Base-by-base conservation (phyloP, 2,329 filamentous ascomycete genomes). In the Cladophialophora yegresii region DNA sequence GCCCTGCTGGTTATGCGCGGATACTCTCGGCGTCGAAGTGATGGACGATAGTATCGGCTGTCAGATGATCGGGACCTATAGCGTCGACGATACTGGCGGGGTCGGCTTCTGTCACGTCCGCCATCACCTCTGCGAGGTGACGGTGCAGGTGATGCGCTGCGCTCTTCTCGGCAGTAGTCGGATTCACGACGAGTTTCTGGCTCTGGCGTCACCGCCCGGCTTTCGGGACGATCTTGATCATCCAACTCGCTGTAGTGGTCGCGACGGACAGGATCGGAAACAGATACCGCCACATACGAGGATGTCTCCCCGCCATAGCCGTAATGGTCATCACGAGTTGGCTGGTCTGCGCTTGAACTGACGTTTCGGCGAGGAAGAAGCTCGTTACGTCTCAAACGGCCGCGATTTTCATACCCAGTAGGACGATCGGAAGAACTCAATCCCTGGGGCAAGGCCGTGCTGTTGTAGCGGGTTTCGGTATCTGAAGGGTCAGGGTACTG, bases 21-120 rank as follows among this genome's bases (percentile, higher is more conserved):
- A 16, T n/a, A 43, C 8, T 20, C n/a, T 43, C 36, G 36, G 12
- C 33, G 30, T n/a, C 59, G 60, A 22, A 28, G 36, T 4, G 30
- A 16, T 23, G 13, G 33, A 26, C 33, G 54, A 56, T 56, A 36
- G 12, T 56, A 23, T 30, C 55, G 55, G 55, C 28, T 22, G 43
- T 53, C 36, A 30, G 43, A 16, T 23, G 58, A 40, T 45, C 22
- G 55, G 2, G 55, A 30, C 23, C 20, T 53, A 4, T 23, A 45
- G 49, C 51, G 59, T 7, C 51, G 23, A 4, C 36, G 43, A 33
- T 43, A 43, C 12, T 51, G 20, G 10, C 56, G 20, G 20, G 47
- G 22, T 10, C 43, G 43, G 36, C 36, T 43, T 43, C 36, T 43
- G n/a, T 20, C 36, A 43, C 16, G 5, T 9, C 10, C 23, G 2